Conservation (phyloP, 1,139 yeast species). For the Taphrina wiesneri region DNA sequence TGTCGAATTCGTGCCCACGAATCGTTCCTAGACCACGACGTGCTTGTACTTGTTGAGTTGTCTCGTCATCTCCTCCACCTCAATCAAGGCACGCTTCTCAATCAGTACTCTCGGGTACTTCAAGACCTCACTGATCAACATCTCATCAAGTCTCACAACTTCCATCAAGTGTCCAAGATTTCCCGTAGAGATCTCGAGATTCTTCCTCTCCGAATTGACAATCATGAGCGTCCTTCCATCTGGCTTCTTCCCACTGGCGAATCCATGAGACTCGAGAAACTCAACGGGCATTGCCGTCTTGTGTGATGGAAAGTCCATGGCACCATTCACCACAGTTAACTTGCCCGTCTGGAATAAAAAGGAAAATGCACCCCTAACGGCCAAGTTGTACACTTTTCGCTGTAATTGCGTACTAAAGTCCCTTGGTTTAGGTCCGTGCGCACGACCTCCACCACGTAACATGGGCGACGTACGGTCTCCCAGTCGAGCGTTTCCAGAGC, state of each 20-base stretch:
- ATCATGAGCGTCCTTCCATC: constrained; percentile 23
- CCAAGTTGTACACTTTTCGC: constrained; percentile 66
- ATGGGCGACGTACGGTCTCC: constrained; percentile 97
- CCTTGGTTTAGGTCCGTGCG: constrained; percentile 84
- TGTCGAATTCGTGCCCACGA: neutral
- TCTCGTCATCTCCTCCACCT: constrained; percentile 17
- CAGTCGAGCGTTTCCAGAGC: constrained; percentile 90
- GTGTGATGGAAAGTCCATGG: constrained; percentile 48
- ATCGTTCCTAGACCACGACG: neutral
- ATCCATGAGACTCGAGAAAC: constrained; percentile 36
- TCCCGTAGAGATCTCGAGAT: constrained; percentile 24
- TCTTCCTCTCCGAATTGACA: constrained; percentile 11
- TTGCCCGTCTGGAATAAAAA: constrained; percentile 75
- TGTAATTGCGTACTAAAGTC: constrained; percentile 88
- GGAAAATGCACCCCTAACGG: constrained; percentile 78
- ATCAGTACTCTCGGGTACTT: constrained; percentile 28
- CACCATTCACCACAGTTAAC: constrained; percentile 66
- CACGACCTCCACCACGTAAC: constrained; percentile 85
- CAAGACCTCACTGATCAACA: constrained; percentile 27
- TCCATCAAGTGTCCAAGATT: constrained; percentile 20
- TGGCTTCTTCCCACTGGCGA: constrained; percentile 6
- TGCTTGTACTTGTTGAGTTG: constrained; percentile 15
- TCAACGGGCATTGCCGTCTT: constrained; percentile 35
- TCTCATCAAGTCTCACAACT: constrained; percentile 23
- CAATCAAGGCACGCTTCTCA: constrained; percentile 22